phyloP scores from a whole-genome alignment of 352 stramenopile genomes.

The Globisporangium radiosum region DNA sequence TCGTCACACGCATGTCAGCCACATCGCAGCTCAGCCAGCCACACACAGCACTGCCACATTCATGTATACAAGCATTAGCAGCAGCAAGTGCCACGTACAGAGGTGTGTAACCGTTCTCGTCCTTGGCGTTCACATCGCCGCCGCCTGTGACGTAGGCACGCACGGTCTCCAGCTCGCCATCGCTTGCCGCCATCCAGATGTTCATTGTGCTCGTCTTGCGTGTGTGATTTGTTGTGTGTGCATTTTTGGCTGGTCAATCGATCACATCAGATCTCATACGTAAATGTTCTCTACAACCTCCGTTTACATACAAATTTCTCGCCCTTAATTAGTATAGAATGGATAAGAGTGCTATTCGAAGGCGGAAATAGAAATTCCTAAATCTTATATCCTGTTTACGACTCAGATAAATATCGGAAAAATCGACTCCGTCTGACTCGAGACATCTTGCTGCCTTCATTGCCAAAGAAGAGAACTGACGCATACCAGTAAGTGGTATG shows the following conservation, averaged over 20 bases:
- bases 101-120: slow-evolving; percentile 65
- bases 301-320: too few species aligned
- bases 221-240: background rate
- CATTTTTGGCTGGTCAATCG: background rate
- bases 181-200: slow-evolving; percentile 56
- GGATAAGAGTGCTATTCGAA: too few species aligned
- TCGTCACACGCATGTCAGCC: too few species aligned
- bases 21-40: background rate
- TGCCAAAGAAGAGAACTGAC: too few species aligned
- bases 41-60: background rate
- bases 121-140: slow-evolving; percentile 42
- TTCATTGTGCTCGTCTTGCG: slow-evolving; percentile 18
- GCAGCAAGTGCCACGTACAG: slow-evolving; percentile 27
- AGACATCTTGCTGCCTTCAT: too few species aligned
- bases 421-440: too few species aligned
- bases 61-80: background rate
- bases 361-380: too few species aligned
- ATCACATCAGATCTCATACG: slow-evolving; percentile 25
- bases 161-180: slow-evolving; percentile 50
- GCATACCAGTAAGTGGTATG: too few species aligned
- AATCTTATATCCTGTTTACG: too few species aligned
- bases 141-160: slow-evolving; percentile 36
- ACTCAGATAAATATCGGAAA: too few species aligned
- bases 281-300: too few species aligned
- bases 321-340: too few species aligned